These are phyloP conservation scores for Phytopythium ostracodes DNA, from an alignment of 352 stramenopile species.

Conservation along the genomic window DNA sequence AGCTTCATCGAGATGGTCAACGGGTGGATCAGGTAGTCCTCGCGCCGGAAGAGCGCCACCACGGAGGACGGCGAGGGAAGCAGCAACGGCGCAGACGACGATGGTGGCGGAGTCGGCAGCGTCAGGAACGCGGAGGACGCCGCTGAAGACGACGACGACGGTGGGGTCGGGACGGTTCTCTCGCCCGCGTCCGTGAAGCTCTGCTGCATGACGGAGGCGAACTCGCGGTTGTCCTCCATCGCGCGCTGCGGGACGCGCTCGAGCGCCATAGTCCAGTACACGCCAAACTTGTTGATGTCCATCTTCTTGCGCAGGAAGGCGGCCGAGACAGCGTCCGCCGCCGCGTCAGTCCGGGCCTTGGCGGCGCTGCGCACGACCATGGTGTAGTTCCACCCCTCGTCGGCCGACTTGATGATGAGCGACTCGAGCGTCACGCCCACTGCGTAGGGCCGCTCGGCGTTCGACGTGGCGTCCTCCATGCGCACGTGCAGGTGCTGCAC, in stretches of 20 bases:
- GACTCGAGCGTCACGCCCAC: conserved; percentile 74
- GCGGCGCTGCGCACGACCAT: conserved; percentile 50
- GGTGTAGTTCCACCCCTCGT: conserved; percentile 81
- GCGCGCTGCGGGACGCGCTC: conserved; percentile 32
- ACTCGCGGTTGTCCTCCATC: conserved; percentile 51
- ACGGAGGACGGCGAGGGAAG: background rate
- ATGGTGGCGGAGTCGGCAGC: background rate
- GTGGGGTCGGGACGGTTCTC: conserved; percentile 9
- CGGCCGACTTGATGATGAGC: conserved; percentile 79
- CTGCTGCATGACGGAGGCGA: conserved; percentile 67
- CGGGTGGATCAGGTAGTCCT: conserved; percentile 71
- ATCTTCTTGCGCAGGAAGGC: conserved; percentile 78
- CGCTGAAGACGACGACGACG: conserved; percentile 3
- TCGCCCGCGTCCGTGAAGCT: conserved; percentile 35
- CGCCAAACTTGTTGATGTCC: conserved; percentile 73
- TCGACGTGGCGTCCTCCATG: conserved; percentile 64
- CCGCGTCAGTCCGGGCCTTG: conserved; percentile 3
- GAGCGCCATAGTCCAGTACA: conserved; percentile 74
- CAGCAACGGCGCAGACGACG: background rate
- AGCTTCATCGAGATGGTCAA: conserved; percentile 77
- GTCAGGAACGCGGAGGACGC: background rate
- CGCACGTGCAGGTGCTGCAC: conserved; percentile 74
- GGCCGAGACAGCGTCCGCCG: background rate
- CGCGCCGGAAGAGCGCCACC: conserved; percentile 32
- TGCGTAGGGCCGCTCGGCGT: conserved; percentile 36